These are phyloP conservation scores for Cercis canadensis DNA, from an alignment of 306 rosid species.

Conservation along the genomic window DNA sequence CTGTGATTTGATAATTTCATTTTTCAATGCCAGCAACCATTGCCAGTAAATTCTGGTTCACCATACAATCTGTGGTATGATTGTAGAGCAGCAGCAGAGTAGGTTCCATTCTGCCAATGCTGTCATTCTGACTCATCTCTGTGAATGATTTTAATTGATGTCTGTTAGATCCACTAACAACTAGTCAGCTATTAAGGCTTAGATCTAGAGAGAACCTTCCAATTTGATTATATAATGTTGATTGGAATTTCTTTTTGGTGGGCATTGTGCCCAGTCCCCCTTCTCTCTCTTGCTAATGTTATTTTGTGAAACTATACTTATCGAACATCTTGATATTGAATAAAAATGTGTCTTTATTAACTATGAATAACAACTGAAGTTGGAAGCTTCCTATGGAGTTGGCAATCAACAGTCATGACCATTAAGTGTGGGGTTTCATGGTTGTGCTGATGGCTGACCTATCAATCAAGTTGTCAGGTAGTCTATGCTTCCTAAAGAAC, in stretches of 20 bases:
- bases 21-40: too few relatives aligned
- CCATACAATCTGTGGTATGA: too few relatives aligned
- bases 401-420: background rate
- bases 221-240: too few relatives aligned
- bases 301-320: background rate
- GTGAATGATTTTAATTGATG: too few relatives aligned
- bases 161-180: too few relatives aligned
- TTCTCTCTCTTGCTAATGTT: background rate
- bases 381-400: conserved; percentile 1
- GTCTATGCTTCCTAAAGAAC: background rate
- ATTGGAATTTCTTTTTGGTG: background rate
- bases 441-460: background rate
- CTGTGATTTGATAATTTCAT: too few relatives aligned
- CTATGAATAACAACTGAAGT: conserved; percentile 1
- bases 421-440: conserved; percentile 1
- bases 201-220: too few relatives aligned
- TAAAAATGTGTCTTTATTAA: background rate
- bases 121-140: too few relatives aligned
- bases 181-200: too few relatives aligned
- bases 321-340: background rate
- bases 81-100: too few relatives aligned
- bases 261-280: background rate
- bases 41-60: too few relatives aligned
- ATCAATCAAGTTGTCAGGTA: conserved; percentile 19
- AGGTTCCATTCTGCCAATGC: too few relatives aligned